Conservation (phyloP, 129 eudicot genomes). For the Silybum marianum region DNA sequence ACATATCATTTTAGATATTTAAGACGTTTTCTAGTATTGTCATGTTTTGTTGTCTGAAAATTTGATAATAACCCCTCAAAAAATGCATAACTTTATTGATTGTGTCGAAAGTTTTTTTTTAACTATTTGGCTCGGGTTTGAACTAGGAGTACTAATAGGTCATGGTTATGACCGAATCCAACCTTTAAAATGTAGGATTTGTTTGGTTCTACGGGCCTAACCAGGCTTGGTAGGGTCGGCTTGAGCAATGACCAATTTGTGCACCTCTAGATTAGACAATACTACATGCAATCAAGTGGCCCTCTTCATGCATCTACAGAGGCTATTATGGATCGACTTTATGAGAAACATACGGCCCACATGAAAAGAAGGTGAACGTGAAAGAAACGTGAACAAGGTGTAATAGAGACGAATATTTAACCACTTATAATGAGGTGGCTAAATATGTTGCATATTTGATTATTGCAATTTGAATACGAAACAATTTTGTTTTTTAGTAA, state of each 20-base stretch:
- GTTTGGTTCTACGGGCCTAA: not conserved
- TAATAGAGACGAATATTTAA: not conserved
- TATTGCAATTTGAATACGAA: not conserved
- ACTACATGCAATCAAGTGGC: not conserved
- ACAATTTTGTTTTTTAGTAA: no score
- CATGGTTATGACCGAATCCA: not conserved
- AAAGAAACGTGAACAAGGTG: not conserved
- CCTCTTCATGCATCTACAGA: not conserved
- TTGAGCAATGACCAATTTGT: not conserved
- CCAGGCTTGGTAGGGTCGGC: not conserved
- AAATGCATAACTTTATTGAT: not conserved
- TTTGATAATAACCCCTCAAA: no score
- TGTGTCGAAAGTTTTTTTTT: not conserved
- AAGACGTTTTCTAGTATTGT: not conserved
- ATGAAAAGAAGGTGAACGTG: not conserved
- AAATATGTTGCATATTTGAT: not conserved
- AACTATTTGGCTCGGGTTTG: not conserved
- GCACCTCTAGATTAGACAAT: not conserved
- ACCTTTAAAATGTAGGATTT: not conserved
- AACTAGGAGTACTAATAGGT: not conserved
- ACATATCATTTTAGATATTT: no score
- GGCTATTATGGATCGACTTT: not conserved
- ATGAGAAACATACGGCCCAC: not conserved
- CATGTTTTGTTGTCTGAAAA: not conserved
- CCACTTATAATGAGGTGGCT: not conserved